phyloP scores from a whole-genome alignment of 2,329 filamentous ascomycete species.

The Aspergillus hortae region DNA sequence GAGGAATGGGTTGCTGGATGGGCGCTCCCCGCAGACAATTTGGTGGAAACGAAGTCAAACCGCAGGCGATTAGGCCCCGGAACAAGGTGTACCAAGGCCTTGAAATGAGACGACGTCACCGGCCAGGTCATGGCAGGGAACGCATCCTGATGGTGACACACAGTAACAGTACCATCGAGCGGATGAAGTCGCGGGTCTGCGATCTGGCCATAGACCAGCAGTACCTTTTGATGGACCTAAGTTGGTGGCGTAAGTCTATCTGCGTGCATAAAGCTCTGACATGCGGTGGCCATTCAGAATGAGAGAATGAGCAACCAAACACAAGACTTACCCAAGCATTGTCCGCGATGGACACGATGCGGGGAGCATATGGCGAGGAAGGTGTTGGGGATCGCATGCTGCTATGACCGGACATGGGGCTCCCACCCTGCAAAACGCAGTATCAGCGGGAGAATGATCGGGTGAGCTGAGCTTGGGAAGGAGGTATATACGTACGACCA shows the following conservation, averaged over 20 bases:
- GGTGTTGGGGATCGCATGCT: conserved; percentile 52
- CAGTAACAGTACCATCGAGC: conserved; percentile 73
- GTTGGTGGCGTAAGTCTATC: conserved; percentile 8
- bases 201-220: conserved; percentile 77
- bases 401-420: conserved; percentile 28
- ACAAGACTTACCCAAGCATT: conserved; percentile 71
- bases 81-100: conserved; percentile 82
- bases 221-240: conserved; percentile 86
- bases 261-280: not conserved
- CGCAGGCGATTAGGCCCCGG: conserved; percentile 85
- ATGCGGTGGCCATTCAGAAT: not conserved
- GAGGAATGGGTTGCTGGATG: conserved; percentile 68
- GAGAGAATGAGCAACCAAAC: not conserved
- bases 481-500: conserved; percentile 31
- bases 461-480: no score
- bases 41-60: conserved; percentile 83
- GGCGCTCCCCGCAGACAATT: conserved; percentile 64
- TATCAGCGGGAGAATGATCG: no score
- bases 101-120: conserved; percentile 85
- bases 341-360: conserved; percentile 73
- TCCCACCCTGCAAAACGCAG: conserved; percentile 28
- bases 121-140: conserved; percentile 86
- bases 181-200: conserved; percentile 66
- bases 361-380: conserved; percentile 75
- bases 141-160: conserved; percentile 77